These are phyloP conservation scores for Deinandra increscens DNA, from an alignment of 129 eudicot genomes.

Conservation along the genomic window DNA sequence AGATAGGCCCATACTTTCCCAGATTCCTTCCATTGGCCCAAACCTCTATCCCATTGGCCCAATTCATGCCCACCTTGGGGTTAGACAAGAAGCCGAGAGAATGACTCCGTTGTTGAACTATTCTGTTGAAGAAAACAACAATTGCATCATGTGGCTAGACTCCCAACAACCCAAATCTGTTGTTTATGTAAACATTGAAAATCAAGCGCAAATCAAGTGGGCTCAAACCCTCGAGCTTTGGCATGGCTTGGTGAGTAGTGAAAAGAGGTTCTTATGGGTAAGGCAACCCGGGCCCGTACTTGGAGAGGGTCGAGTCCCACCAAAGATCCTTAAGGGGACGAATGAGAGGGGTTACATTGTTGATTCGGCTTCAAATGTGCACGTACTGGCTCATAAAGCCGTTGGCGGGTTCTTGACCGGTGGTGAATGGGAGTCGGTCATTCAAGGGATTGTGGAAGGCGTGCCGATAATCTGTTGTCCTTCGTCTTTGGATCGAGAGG, in stretches of 20 bases:
- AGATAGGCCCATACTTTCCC: slow-evolving; percentile 36
- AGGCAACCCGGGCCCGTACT: slow-evolving; percentile 24
- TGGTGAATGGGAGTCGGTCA: slow-evolving; percentile 41
- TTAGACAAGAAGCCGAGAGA: slow-evolving; percentile 16
- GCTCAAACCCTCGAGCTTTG: slow-evolving; percentile 42
- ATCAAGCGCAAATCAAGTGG: slow-evolving; percentile 21
- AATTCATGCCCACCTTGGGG: slow-evolving; percentile 36
- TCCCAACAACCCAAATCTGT: slow-evolving; percentile 42
- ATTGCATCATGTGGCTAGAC: slow-evolving; percentile 38
- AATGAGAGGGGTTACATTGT: slow-evolving; percentile 36
- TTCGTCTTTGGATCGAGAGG: slow-evolving; percentile 25
- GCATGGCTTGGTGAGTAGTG: slow-evolving; percentile 46
- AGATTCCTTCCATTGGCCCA: slow-evolving; percentile 20
- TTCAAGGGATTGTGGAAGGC: slow-evolving; percentile 34
- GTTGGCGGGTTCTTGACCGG: slow-evolving; percentile 47
- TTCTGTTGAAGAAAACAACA: slow-evolving; percentile 33
- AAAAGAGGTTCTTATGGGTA: slow-evolving; percentile 36
- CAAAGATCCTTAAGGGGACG: slow-evolving; percentile 25
- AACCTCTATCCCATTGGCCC: slow-evolving; percentile 48
- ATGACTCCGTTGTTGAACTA: slow-evolving; percentile 17
- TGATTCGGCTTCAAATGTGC: slow-evolving; percentile 43
- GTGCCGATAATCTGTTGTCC: slow-evolving; percentile 48
- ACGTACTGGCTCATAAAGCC: slow-evolving; percentile 40
- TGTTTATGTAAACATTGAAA: slow-evolving; percentile 39
- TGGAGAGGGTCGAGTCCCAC: slow-evolving; percentile 16